A percentile compares a stretch with the other conserved stretches of the same genome.
Evolutionary conservation across 768 basidiomycete species (phyloP).

Genomic region (Polyporus arcularius): DNA sequence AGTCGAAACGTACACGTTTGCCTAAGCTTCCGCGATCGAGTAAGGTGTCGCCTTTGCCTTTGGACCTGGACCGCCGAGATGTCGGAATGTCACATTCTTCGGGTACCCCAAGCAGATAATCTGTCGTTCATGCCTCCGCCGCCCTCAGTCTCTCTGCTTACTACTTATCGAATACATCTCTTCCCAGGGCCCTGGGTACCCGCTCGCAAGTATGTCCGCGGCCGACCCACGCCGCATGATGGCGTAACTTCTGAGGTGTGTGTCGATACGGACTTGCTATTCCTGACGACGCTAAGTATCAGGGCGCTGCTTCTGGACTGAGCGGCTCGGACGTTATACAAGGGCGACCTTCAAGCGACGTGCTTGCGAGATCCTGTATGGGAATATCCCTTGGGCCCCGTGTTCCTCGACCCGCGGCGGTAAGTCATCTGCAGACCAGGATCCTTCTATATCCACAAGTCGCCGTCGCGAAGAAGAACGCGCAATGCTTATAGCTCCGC

Average conservation of each 20-base stretch:
- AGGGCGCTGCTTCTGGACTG: background rate
- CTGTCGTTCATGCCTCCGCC: too few species aligned
- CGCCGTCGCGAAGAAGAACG: background rate
- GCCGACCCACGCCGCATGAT: background rate
- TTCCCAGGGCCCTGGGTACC: background rate
- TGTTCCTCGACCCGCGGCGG: too few species aligned
- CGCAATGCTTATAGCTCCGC: background rate
- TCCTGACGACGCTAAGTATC: background rate
- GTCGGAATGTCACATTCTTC: too few species aligned
- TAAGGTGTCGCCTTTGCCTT: too few species aligned
- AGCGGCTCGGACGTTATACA: background rate
- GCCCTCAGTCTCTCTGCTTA: background rate
- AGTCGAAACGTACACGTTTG: too few species aligned
- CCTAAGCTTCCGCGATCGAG: too few species aligned
- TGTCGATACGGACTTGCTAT: background rate
- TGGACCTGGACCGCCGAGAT: too few species aligned
- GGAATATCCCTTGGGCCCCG: too few species aligned
- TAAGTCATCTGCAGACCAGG: too few species aligned
- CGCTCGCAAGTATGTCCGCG: background rate
- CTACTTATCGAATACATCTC: background rate
- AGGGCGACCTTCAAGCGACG: background rate
- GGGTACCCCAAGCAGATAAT: too few species aligned
- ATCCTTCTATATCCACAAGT: background rate
- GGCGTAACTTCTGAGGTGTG: background rate
- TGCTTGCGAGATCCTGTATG: too few species aligned